Evolutionary conservation across 768 basidiomycete species (phyloP).

Genomic region (Glaciozyma martinii): DNA sequence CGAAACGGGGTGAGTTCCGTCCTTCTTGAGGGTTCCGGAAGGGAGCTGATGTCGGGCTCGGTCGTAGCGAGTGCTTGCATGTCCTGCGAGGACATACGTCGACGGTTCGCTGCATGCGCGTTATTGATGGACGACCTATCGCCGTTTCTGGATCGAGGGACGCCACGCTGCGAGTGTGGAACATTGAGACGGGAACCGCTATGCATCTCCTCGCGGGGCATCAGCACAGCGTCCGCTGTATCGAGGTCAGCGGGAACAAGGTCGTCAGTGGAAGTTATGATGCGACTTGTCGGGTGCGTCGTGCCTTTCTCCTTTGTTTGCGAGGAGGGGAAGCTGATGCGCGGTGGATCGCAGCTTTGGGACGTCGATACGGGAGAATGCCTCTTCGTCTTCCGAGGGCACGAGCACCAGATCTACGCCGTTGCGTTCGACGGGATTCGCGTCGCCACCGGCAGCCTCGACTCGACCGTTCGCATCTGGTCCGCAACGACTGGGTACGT

Average conservation of each 20-base stretch:
- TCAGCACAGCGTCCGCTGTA: slow-evolving; percentile 66
- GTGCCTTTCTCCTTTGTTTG: not conserved
- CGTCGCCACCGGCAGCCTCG: slow-evolving; percentile 78
- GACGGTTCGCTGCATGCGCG: slow-evolving; percentile 82
- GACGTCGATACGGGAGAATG: slow-evolving; percentile 82
- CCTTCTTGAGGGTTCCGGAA: not conserved
- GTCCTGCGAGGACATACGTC: slow-evolving; percentile 73
- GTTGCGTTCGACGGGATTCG: slow-evolving; percentile 79
- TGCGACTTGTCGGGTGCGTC: slow-evolving; percentile 62
- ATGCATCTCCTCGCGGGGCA: slow-evolving; percentile 64
- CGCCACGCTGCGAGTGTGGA: slow-evolving; percentile 79
- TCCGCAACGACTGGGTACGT: slow-evolving; percentile 71
- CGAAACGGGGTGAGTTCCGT: slow-evolving; percentile 57
- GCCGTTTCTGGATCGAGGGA: slow-evolving; percentile 88
- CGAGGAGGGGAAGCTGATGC: not conserved
- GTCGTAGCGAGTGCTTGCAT: slow-evolving; percentile 57
- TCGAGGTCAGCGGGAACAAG: slow-evolving; percentile 74
- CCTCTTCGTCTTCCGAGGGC: slow-evolving; percentile 67
- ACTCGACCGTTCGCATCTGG: slow-evolving; percentile 91
- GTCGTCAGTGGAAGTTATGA: slow-evolving; percentile 94
- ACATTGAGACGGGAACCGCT: slow-evolving; percentile 62
- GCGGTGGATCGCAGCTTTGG: slow-evolving; percentile 59
- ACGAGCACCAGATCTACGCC: slow-evolving; percentile 79
- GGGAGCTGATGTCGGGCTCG: too few relatives aligned
- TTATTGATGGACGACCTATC: slow-evolving; percentile 74